Percentiles rank a stretch among this genome's conserved stretches.
Conservation (phyloP, 371 early-diverging fungal genomes). For the Umbelopsis sp. region DNA sequence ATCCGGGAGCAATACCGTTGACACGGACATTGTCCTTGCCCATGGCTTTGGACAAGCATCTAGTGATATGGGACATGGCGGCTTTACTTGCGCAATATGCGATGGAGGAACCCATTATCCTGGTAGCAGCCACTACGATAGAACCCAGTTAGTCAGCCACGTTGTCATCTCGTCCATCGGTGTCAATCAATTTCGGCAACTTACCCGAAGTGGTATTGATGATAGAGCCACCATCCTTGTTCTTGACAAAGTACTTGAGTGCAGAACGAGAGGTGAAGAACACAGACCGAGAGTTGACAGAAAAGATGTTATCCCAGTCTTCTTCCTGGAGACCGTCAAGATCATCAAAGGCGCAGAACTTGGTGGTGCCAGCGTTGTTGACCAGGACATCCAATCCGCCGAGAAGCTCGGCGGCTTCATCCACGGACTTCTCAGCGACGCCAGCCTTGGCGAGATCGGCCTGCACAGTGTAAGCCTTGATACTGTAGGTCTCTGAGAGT, state of each 20-base stretch:
- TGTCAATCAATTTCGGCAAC: neutral
- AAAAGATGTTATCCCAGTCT: slow-evolving; percentile 19
- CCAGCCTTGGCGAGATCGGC: neutral
- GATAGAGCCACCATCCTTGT: slow-evolving; percentile 19
- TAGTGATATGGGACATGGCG: slow-evolving; percentile 18
- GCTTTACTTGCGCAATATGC: slow-evolving; percentile 20
- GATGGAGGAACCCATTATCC: slow-evolving; percentile 12
- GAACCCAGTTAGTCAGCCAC: neutral
- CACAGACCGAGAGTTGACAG: slow-evolving; percentile 14
- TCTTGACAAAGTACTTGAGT: slow-evolving; percentile 17
- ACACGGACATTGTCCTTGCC: slow-evolving; percentile 16
- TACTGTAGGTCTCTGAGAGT: neutral
- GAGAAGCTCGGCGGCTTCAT: slow-evolving; percentile 11
- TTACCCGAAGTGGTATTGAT: slow-evolving; percentile 20
- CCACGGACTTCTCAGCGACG: slow-evolving; percentile 13
- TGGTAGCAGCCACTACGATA: slow-evolving; percentile 13
- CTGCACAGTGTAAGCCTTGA: slow-evolving; percentile 13
- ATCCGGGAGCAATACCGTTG: slow-evolving; percentile 22
- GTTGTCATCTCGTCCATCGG: no score
- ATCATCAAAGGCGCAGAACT: slow-evolving; percentile 15
- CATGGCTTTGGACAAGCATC: slow-evolving; percentile 16
- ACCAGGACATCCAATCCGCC: slow-evolving; percentile 20
- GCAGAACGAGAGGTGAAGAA: slow-evolving; percentile 23
- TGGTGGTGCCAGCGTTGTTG: slow-evolving; percentile 22
- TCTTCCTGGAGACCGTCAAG: slow-evolving; percentile 18